Percentiles rank a stretch among this genome's conserved stretches.
These are phyloP conservation scores for Conringia planisiliqua DNA, from an alignment of 345 rosid species.

Conservation along the genomic window DNA sequence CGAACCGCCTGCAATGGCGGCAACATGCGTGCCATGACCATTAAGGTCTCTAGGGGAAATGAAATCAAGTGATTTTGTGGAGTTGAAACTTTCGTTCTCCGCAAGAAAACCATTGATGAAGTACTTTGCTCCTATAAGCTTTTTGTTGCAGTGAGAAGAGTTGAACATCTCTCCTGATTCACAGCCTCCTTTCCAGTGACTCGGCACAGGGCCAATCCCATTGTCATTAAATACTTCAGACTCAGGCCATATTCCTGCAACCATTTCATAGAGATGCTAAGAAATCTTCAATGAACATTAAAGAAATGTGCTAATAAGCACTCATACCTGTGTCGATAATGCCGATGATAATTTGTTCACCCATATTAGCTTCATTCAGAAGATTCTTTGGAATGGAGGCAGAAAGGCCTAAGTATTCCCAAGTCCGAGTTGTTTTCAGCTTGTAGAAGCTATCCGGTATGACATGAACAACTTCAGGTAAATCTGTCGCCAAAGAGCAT, in stretches of 20 bases:
- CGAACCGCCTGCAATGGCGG: constrained; percentile 47
- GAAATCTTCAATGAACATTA: no score
- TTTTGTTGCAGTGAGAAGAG: constrained; percentile 40
- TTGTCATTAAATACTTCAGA: constrained; percentile 18
- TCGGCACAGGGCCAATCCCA: constrained; percentile 3
- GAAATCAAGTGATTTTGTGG: constrained; percentile 31
- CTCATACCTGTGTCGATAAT: constrained; percentile 30
- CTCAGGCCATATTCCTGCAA: constrained; percentile 26
- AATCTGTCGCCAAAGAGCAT: constrained; percentile 22
- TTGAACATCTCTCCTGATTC: constrained; percentile 18
- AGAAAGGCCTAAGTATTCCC: constrained; percentile 45
- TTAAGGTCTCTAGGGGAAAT: constrained; percentile 45
- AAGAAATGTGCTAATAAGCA: no score
- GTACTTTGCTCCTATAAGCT: constrained; percentile 53
- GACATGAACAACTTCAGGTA: constrained; percentile 46
- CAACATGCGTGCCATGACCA: constrained; percentile 53
- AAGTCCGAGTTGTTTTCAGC: constrained; percentile 43
- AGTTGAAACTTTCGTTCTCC: constrained; percentile 23
- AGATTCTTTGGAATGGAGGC: constrained; percentile 17
- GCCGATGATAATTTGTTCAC: constrained; percentile 31
- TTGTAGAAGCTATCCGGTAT: constrained; percentile 33
- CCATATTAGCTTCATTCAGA: constrained; percentile 28
- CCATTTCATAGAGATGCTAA: no score
- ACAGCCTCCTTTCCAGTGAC: constrained; percentile 28
- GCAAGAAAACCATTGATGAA: constrained; percentile 43